These are phyloP conservation scores for Suhomyces faveliae DNA, from an alignment of 805 yeast species.

Conservation along the genomic window DNA sequence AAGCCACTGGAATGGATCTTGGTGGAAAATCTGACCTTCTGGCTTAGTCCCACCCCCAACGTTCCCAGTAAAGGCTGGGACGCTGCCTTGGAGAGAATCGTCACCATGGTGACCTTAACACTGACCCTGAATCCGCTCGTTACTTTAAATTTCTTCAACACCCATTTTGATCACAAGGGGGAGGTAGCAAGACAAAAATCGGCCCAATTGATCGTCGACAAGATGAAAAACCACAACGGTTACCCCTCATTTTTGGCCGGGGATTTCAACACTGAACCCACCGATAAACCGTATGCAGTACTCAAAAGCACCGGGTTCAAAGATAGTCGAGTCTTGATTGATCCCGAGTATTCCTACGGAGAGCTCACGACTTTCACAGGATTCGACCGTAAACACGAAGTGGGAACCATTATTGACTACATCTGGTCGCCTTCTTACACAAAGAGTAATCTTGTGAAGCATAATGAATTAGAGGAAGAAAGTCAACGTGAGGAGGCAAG, in stretches of 20 bases:
- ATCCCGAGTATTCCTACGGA: slow-evolving; percentile 37
- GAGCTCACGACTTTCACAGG: slow-evolving; percentile 49
- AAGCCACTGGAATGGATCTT: slow-evolving; percentile 30
- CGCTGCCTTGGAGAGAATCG: slow-evolving; percentile 41
- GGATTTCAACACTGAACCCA: slow-evolving; percentile 43
- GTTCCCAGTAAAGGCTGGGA: slow-evolving; percentile 44
- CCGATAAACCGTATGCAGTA: slow-evolving; percentile 40
- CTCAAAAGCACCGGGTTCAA: slow-evolving; percentile 35
- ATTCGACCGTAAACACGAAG: slow-evolving; percentile 34
- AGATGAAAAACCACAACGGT: slow-evolving; percentile 32
- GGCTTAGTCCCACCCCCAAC: slow-evolving; percentile 42
- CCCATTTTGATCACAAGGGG: slow-evolving; percentile 45
- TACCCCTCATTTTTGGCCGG: slow-evolving; percentile 43
- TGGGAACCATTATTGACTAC: slow-evolving; percentile 39
- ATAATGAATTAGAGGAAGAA: slow-evolving; percentile 6
- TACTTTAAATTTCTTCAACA: slow-evolving; percentile 35
- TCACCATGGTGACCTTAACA: slow-evolving; percentile 36
- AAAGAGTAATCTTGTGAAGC: slow-evolving; percentile 1
- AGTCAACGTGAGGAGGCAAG: slow-evolving; percentile 2
- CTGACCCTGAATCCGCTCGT: slow-evolving; percentile 28
- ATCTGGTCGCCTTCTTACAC: slow-evolving; percentile 38
- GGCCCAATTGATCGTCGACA: slow-evolving; percentile 36
- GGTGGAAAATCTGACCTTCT: slow-evolving; percentile 31
- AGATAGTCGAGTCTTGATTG: slow-evolving; percentile 36
- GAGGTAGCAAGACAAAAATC: slow-evolving; percentile 34